A percentile compares a stretch with the other conserved stretches of the same genome.
phyloP scores from a whole-genome alignment of 306 rosid species.

The Herpetospermum pedunculosum region DNA sequence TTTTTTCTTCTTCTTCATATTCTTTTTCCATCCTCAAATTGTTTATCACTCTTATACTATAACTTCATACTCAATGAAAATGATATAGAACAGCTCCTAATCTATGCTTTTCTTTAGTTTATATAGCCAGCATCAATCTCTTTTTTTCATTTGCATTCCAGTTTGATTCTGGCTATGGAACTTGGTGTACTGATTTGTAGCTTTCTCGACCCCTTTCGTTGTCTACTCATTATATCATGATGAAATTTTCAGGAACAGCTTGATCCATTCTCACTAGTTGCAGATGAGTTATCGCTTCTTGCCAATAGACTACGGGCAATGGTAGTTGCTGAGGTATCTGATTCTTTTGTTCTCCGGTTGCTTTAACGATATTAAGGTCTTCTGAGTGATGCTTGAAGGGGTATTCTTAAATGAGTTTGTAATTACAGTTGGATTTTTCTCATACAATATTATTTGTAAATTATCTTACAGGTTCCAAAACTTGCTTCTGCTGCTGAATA shows the following conservation, averaged over 20 bases:
- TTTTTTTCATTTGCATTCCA: neutral
- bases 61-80: neutral
- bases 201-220: neutral
- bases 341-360: constrained; percentile 10
- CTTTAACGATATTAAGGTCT: neutral
- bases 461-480: constrained; percentile 69
- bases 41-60: neutral
- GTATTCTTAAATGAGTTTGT: neutral
- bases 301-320: constrained; percentile 64
- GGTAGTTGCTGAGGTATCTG: constrained; percentile 78
- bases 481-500: constrained; percentile 95
- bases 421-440: neutral
- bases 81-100: neutral
- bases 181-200: neutral
- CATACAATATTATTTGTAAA: neutral
- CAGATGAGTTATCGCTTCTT: constrained; percentile 71
- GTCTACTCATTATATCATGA: constrained; percentile 3
- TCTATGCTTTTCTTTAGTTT: neutral
- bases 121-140: neutral
- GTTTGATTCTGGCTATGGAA: neutral
- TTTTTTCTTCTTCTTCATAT: neutral
- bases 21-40: neutral
- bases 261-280: constrained; percentile 88
- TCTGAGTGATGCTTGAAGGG: constrained; percentile 6
- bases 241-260: constrained; percentile 50